These are phyloP conservation scores for Casuarina glauca DNA, from an alignment of 306 rosid genomes.

Conservation along the genomic window DNA sequence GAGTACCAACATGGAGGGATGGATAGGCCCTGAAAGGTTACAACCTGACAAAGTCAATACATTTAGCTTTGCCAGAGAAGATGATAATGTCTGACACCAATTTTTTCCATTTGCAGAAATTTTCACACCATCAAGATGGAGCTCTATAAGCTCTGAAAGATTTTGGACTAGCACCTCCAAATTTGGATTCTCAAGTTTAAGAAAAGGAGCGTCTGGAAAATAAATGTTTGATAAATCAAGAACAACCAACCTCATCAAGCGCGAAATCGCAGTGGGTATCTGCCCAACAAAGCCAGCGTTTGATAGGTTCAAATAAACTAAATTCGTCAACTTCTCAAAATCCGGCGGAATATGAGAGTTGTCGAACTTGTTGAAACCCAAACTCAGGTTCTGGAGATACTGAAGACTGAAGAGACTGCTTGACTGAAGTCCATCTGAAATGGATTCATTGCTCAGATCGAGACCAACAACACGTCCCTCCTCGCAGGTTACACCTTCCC, in stretches of 20 bases:
- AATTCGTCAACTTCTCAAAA: constrained; percentile 30
- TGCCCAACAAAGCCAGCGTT: constrained; percentile 36
- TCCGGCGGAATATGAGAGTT: constrained; percentile 29
- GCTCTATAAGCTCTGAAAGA: constrained; percentile 30
- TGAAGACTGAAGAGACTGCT: constrained; percentile 33
- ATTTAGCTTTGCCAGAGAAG: constrained; percentile 7
- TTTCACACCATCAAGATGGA: constrained; percentile 48
- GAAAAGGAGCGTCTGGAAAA: neutral
- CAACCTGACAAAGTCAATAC: constrained; percentile 25
- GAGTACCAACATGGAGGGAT: constrained; percentile 17
- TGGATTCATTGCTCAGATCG: constrained; percentile 36
- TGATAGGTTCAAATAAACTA: neutral
- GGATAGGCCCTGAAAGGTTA: constrained; percentile 37
- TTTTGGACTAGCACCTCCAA: constrained; percentile 28
- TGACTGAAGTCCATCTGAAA: constrained; percentile 32
- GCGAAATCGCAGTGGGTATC: constrained; percentile 43
- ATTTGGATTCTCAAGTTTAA: constrained; percentile 39
- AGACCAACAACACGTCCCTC: constrained; percentile 13
- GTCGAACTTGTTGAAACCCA: constrained; percentile 26
- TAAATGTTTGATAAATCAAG: constrained; percentile 37
- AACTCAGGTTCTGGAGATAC: constrained; percentile 30
- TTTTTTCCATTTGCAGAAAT: constrained; percentile 37
- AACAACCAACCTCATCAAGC: constrained; percentile 37
- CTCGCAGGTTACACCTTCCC: constrained; percentile 37
- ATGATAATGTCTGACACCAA: constrained; percentile 42